Conservation (phyloP, 306 rosid species). For the Alnus glutinosa region DNA sequence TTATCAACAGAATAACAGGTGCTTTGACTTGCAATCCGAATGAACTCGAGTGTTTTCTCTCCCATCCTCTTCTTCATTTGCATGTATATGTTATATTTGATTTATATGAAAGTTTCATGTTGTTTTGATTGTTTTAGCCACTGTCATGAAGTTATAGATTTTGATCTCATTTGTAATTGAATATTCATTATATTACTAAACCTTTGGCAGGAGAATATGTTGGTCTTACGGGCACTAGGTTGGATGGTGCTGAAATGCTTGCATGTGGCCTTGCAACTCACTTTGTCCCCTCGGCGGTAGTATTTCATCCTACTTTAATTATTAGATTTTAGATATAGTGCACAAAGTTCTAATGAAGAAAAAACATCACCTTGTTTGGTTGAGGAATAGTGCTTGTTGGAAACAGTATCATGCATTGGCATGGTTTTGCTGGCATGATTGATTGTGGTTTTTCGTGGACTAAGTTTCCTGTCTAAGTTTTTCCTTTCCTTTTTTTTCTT, state of each 20-base stretch:
- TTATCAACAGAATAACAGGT: neutral
- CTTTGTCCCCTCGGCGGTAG: slow-evolving; percentile 76
- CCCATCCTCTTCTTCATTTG: neutral
- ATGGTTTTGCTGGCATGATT: neutral
- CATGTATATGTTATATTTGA: neutral
- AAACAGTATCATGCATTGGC: neutral
- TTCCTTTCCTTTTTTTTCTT: neutral
- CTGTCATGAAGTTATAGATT: slow-evolving; percentile 1
- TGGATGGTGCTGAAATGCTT: slow-evolving; percentile 98
- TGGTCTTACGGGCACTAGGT: slow-evolving; percentile 86
- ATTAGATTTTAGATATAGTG: neutral
- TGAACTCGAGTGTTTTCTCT: neutral
- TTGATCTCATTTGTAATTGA: neutral
- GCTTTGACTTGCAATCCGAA: neutral
- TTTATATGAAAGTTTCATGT: neutral
- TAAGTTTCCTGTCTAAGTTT: neutral
- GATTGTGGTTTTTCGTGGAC: neutral
- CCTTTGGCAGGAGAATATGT: slow-evolving; percentile 86
- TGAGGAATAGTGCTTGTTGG: slow-evolving; percentile 7
- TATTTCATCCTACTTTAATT: slow-evolving; percentile 18
- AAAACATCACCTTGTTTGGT: neutral
- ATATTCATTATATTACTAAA: slow-evolving; percentile 22
- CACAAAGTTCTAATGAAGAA: neutral
- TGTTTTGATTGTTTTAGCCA: neutral
- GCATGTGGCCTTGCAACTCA: slow-evolving; percentile 95